Evolutionary conservation across 2,329 filamentous ascomycete species (phyloP).

Genomic region (Septoria petroselini): DNA sequence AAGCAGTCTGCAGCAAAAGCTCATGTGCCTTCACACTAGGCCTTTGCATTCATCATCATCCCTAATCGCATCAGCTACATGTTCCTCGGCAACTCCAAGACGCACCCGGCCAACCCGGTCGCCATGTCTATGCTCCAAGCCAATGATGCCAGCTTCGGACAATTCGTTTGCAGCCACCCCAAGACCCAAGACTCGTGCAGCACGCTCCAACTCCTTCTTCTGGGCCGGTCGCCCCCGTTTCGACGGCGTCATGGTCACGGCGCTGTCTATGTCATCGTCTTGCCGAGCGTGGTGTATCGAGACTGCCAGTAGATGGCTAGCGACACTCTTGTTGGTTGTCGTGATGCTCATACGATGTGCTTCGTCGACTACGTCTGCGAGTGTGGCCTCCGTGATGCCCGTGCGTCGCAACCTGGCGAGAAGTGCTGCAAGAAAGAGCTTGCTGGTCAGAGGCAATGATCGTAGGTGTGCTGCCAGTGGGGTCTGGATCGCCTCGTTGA

Average conservation of each 20-base stretch:
- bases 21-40: slow-evolving; percentile 65
- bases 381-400: slow-evolving; percentile 79
- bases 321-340: slow-evolving; percentile 57
- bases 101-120: slow-evolving; percentile 86
- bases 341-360: slow-evolving; percentile 65
- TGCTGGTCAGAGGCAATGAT: slow-evolving; percentile 73
- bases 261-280: slow-evolving; percentile 30
- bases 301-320: slow-evolving; percentile 56
- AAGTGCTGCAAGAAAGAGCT: slow-evolving; percentile 80
- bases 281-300: slow-evolving; percentile 33
- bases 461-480: slow-evolving; percentile 87
- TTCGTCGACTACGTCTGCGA: slow-evolving; percentile 88
- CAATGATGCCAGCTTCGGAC: slow-evolving; percentile 81
- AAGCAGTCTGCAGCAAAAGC: too few relatives aligned
- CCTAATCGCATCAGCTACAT: slow-evolving; percentile 80
- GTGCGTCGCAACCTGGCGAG: slow-evolving; percentile 75
- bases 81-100: slow-evolving; percentile 82
- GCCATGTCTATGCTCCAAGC: slow-evolving; percentile 71
- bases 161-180: slow-evolving; percentile 75
- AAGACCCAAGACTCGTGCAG: slow-evolving; percentile 57
- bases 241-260: slow-evolving; percentile 33
- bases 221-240: slow-evolving; percentile 36
- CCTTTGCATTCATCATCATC: slow-evolving; percentile 85
- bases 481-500: slow-evolving; percentile 89
- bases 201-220: slow-evolving; percentile 35